phyloP scores from a whole-genome alignment of 768 basidiomycete genomes.

The Trametes cinnabarina region DNA sequence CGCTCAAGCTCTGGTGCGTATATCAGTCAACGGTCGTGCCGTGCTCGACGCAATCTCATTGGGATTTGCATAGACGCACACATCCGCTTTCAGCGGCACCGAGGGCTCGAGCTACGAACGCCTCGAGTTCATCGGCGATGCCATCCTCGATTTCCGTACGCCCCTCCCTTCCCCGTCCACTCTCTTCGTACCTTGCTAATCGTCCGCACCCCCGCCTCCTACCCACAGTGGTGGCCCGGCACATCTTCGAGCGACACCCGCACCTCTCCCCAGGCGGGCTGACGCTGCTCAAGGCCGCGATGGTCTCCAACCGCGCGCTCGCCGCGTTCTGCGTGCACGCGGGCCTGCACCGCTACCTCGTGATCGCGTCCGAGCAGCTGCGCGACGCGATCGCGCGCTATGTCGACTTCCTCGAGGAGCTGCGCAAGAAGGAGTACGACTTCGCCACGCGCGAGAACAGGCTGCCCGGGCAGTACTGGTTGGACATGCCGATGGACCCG shows the following conservation, averaged over 20 bases:
- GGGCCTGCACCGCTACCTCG: constrained; percentile 61
- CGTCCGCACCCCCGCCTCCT: constrained; percentile 6
- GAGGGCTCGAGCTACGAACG: constrained; percentile 58
- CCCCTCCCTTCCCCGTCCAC: not conserved
- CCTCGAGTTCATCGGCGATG: constrained; percentile 85
- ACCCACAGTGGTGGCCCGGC: constrained; percentile 67
- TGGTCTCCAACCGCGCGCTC: constrained; percentile 81
- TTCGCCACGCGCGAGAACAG: constrained; percentile 48
- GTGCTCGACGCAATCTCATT: not conserved
- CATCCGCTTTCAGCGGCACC: constrained; percentile 45
- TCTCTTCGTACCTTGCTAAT: not conserved
- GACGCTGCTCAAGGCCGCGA: constrained; percentile 77
- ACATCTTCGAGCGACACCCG: constrained; percentile 65
- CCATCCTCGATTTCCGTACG: constrained; percentile 80
- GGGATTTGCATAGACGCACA: constrained; percentile 55
- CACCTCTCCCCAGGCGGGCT: constrained; percentile 72
- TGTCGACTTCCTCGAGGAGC: constrained; percentile 43
- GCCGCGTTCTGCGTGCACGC: constrained; percentile 73
- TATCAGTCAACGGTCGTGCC: not conserved
- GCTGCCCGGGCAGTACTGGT: constrained; percentile 72
- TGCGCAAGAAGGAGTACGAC: constrained; percentile 45
- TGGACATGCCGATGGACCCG: constrained; percentile 53
- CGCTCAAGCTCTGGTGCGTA: constrained; percentile 67
- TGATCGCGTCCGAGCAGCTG: constrained; percentile 54
- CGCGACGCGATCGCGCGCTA: constrained; percentile 54